A percentile compares a stretch with the other conserved stretches of the same genome.
Evolutionary conservation across 225 moss, liverwort and hornwort genomes (phyloP).

Genomic region (Antitrichia curtipendula): DNA sequence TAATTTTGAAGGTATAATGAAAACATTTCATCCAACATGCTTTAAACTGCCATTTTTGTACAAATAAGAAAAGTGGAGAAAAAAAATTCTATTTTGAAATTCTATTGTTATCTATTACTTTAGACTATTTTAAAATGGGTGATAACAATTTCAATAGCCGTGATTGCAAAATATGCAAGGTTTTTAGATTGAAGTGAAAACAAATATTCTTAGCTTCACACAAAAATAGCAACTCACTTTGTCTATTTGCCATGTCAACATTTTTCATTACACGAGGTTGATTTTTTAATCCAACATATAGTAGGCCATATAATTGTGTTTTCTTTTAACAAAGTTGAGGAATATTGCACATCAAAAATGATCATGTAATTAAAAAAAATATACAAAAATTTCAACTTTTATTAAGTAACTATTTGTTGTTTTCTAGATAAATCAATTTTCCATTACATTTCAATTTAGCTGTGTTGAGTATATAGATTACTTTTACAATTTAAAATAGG

Average conservation of each 20-base stretch:
- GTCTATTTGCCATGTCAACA: accelerated
- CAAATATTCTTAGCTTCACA: background rate
- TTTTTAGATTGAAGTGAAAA: background rate
- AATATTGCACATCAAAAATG: background rate
- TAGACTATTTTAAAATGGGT: too few relatives aligned
- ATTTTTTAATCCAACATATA: background rate
- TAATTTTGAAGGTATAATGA: too few relatives aligned
- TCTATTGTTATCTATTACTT: accelerated
- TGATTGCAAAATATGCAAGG: background rate
- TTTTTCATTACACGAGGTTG: background rate
- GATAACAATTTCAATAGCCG: background rate
- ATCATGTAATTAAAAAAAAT: background rate
- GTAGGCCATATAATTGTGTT: background rate
- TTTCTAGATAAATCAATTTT: background rate
- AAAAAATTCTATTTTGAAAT: background rate
- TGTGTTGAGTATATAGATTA: accelerated
- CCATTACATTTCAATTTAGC: background rate
- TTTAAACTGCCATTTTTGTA: background rate
- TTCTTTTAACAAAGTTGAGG: background rate
- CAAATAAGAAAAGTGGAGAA: accelerated
- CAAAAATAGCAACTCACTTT: background rate
- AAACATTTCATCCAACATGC: accelerated
- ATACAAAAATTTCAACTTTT: background rate
- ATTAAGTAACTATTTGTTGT: accelerated
- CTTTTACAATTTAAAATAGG: background rate